Evolutionary conservation across 2,329 filamentous ascomycete genomes (phyloP), one percentile per base, ranked within the genome.

Genomic region (Paecilomyces sp.): DNA sequence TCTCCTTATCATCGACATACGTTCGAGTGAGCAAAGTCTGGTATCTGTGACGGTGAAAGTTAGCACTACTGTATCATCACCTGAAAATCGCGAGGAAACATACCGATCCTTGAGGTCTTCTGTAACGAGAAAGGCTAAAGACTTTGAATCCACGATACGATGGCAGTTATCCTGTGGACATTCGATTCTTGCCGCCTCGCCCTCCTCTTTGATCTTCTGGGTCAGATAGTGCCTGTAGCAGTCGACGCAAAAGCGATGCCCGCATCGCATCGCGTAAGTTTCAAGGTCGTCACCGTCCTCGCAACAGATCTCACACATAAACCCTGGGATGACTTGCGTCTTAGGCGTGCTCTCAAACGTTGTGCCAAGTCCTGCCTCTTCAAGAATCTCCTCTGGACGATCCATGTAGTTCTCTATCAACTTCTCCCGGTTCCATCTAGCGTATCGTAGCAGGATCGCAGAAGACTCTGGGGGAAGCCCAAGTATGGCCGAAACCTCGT

Each of bases 371-470:
- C 94, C 94, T 13, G 93, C 92, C 62, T 87, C 87, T 68, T 96
- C 92, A 34, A 97, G 79, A 1, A 94, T 85, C 69, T 88, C 85
- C 61, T 89, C 86, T 3, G 89, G 87, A 56, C 85, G 85, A 64
- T 99, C 93, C 92, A 99, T 97, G 75, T 97, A 97, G 64, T 91
- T 88, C 70, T 99, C 94, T 60, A 97, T 92, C 66, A 99, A 75
- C 47, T 90, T 87, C 73, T 99, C 94, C 74, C 96, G 94, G 75
- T 97, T 97, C 94, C 94, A 99, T 70, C 92, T 85, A 67, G 90
- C 91, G 75, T 94, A 85, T 54, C 94, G 88, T 61, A 99, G 80
- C 50, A 99, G 81, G 57, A 99, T 97, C 25, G 92, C 93, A 0
- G 90, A 88, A 63, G 94, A 90, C 75, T 97, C 94, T 67, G 91